Base-by-base conservation (phyloP, 1,139 yeast species). In the Blastobotrys arbuscula region DNA sequence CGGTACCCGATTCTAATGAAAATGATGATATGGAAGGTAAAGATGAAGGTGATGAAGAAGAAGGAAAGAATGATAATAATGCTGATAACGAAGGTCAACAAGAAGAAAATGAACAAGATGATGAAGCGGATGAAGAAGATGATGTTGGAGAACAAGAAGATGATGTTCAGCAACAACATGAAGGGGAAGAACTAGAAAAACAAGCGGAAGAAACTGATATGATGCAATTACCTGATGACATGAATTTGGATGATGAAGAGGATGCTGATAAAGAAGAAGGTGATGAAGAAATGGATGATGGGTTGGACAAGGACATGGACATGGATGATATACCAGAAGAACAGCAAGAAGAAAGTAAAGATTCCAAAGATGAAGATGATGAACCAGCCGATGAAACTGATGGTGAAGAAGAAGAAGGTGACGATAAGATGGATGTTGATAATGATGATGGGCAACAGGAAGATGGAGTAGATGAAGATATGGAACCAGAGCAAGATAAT, bases 91-190 rank as follows among this genome's bases (percentile, higher is more conserved):
- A 63, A 23, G 62, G 63, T 13, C 68, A 65, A 20, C 63, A 66
- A 20, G 76, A 74, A 37, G 71, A 73, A 10, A 70, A 72, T 23
- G 70, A 71, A 13, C 73, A 71, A 19, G 69, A 71, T 4, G 69
- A 70, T 18, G 65, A 68, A 10, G 80, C 86, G 55, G 84, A 83
- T 43, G 89, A 85, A 23, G 77, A 77, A 44, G 88, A 85, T 44
- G 80, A 82, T 55, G 88, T 84, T 44, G 92, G 88, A 8, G 95
- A 88, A 63, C 76, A 82, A 15, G 96, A 88, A 52, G 97, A 90
- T 39, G 95, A 89, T 55, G 78, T 90, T 73, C 79, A 87, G 55
- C 72, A 87, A 39, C 95, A 87, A 38, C 81, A 77, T 23, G 86
- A 80, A n/a, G 78, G 73, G 1, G 77, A 72, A 13, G 78, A 73